A percentile compares a stretch with the other conserved stretches of the same genome.
Evolutionary conservation across 2,329 filamentous ascomycete species (phyloP).

Genomic region (Thelonectria blattea): DNA sequence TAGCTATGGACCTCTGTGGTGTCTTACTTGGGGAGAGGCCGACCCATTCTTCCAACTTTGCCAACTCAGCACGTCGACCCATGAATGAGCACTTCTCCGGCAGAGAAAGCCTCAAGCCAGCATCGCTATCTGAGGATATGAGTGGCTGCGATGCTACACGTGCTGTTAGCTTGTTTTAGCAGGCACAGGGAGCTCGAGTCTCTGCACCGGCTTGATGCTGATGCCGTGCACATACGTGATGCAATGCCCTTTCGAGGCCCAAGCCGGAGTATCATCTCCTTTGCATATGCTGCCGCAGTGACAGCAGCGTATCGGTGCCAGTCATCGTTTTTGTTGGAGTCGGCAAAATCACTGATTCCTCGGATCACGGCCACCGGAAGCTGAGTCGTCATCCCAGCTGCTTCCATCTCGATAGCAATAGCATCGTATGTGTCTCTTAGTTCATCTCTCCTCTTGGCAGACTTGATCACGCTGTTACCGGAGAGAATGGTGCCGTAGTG

Average conservation of each 20-base stretch:
- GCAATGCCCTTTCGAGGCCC: neutral
- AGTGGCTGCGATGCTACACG: neutral
- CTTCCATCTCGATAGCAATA: constrained; percentile 11
- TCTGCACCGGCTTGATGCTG: too few species aligned
- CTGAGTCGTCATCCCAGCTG: constrained; percentile 4
- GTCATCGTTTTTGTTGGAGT: constrained; percentile 6
- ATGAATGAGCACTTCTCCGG: constrained; percentile 4
- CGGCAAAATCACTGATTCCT: constrained; percentile 7
- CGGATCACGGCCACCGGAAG: constrained; percentile 4
- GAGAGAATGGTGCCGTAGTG: constrained; percentile 8
- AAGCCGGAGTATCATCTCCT: constrained; percentile 3
- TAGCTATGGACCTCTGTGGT: neutral
- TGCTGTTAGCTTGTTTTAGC: neutral
- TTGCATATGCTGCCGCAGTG: constrained; percentile 5
- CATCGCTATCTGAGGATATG: neutral
- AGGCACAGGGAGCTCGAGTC: too few species aligned
- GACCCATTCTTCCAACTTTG: neutral
- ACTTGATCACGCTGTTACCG: constrained; percentile 7
- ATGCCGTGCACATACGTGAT: neutral
- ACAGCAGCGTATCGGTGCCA: constrained; percentile 7
- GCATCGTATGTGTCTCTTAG: constrained; percentile 2
- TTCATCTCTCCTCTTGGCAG: neutral
- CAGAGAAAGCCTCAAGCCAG: neutral
- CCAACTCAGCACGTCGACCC: neutral
- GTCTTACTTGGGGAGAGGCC: neutral